These are phyloP conservation scores for Gymnopilus junonius DNA, from an alignment of 768 basidiomycete genomes.

Conservation along the genomic window DNA sequence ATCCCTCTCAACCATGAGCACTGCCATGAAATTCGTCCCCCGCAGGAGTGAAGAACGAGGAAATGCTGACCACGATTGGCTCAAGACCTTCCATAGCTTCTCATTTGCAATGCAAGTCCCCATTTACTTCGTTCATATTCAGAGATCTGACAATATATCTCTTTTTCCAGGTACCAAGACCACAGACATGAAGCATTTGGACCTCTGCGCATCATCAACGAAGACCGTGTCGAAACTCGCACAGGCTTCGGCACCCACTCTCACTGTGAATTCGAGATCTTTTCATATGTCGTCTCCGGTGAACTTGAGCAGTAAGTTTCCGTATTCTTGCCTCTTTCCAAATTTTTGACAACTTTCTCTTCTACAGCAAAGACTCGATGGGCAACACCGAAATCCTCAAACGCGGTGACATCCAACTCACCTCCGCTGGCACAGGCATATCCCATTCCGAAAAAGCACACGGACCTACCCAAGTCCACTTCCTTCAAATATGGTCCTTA, in stretches of 20 bases:
- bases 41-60: slow-evolving; percentile 70
- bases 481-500: slow-evolving; percentile 57
- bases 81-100: slow-evolving; percentile 89
- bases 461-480: slow-evolving; percentile 48
- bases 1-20: slow-evolving; percentile 16
- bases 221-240: slow-evolving; percentile 77
- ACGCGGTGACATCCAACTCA: slow-evolving; percentile 90
- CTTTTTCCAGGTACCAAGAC: slow-evolving; percentile 59
- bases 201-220: slow-evolving; percentile 87
- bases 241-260: slow-evolving; percentile 88
- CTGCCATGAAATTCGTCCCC: slow-evolving; percentile 46
- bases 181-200: slow-evolving; percentile 64
- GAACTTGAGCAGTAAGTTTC: slow-evolving; percentile 77
- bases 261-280: slow-evolving; percentile 90
- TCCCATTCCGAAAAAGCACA: slow-evolving; percentile 69
- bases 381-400: slow-evolving; percentile 88
- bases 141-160: neutral
- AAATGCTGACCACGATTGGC: slow-evolving; percentile 81
- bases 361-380: slow-evolving; percentile 83
- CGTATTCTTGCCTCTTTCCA: neutral
- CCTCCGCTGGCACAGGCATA: slow-evolving; percentile 92
- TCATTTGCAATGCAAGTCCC: slow-evolving; percentile 65
- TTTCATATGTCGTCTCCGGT: slow-evolving; percentile 83
- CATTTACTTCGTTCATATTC: slow-evolving; percentile 19
- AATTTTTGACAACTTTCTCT: neutral